These are phyloP conservation scores for Tubosaeta sp. DNA, from an alignment of 768 basidiomycete genomes.

Conservation along the genomic window DNA sequence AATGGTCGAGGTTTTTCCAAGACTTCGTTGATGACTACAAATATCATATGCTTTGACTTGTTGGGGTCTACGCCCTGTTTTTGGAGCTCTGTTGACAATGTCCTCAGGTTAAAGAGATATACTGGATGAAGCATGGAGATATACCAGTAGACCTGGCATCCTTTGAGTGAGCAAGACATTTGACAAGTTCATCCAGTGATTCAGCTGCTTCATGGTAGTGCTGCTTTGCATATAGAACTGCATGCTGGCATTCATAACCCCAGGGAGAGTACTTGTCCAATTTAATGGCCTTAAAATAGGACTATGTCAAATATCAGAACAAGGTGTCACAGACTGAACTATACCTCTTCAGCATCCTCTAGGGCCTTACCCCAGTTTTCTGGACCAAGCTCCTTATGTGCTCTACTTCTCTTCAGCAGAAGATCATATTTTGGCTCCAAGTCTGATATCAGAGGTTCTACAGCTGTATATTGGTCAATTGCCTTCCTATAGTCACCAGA, in stretches of 20 bases:
- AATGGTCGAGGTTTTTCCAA: slow-evolving; percentile 6
- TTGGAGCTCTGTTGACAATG: slow-evolving; percentile 4
- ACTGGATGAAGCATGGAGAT: neutral
- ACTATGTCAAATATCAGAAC: neutral
- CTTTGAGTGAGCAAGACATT: neutral
- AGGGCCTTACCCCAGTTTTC: slow-evolving; percentile 4
- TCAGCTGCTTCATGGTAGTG: slow-evolving; percentile 13
- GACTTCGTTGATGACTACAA: neutral
- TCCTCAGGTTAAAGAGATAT: neutral
- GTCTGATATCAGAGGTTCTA: slow-evolving; percentile 7
- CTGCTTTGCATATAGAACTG: neutral
- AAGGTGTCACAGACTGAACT: no score
- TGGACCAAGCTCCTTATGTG: neutral
- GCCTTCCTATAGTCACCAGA: slow-evolving; percentile 5
- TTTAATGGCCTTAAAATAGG: slow-evolving; percentile 8
- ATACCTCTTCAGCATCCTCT: slow-evolving; percentile 15
- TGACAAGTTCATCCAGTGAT: slow-evolving; percentile 9
- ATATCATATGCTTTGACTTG: neutral
- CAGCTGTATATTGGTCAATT: slow-evolving; percentile 13
- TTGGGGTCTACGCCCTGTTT: slow-evolving; percentile 1
- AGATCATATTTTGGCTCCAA: neutral
- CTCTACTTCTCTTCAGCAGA: slow-evolving; percentile 14
- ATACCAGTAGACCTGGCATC: slow-evolving; percentile 7
- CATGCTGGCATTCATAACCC: slow-evolving; percentile 15
- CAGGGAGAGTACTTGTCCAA: slow-evolving; percentile 11